Percentiles rank a stretch among this genome's conserved stretches.
These are phyloP conservation scores for Crucibulum laeve DNA, from an alignment of 768 basidiomycete species.

Conservation along the genomic window DNA sequence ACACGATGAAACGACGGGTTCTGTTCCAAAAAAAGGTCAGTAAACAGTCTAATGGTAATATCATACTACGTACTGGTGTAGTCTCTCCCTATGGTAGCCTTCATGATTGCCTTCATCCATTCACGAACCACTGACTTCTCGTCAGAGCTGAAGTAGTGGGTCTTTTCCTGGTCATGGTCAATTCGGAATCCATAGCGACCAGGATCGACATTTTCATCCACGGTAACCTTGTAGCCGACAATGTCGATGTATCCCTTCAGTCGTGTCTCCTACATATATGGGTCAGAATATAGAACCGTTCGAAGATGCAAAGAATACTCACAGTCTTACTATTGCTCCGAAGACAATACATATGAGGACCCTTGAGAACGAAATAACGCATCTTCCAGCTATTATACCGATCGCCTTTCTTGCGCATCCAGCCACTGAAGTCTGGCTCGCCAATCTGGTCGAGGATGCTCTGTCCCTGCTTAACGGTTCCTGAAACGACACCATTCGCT, in stretches of 20 bases:
- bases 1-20: conserved; percentile 92
- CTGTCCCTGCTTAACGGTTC: conserved; percentile 47
- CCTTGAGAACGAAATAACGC: conserved; percentile 91
- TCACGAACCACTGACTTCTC: conserved; percentile 84
- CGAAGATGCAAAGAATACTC: conserved; percentile 21
- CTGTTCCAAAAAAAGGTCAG: conserved; percentile 37
- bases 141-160: conserved; percentile 89
- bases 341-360: conserved; percentile 85
- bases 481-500: conserved; percentile 6
- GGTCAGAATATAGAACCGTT: neutral
- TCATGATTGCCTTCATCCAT: conserved; percentile 99
- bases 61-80: conserved; percentile 65
- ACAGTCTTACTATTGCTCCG: conserved; percentile 65
- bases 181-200: conserved; percentile 95
- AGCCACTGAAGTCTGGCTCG: conserved; percentile 82
- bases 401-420: conserved; percentile 96
- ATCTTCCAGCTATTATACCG: conserved; percentile 90
- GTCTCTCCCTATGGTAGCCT: conserved; percentile 93
- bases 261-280: conserved; percentile 66
- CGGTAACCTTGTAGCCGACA: conserved; percentile 85
- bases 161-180: conserved; percentile 80
- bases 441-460: conserved; percentile 91
- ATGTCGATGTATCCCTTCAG: conserved; percentile 97
- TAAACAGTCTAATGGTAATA: neutral
- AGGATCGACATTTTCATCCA: conserved; percentile 88